Evolutionary conservation across 352 stramenopile species (phyloP).

Genomic region (Phytophthora colocasiae): DNA sequence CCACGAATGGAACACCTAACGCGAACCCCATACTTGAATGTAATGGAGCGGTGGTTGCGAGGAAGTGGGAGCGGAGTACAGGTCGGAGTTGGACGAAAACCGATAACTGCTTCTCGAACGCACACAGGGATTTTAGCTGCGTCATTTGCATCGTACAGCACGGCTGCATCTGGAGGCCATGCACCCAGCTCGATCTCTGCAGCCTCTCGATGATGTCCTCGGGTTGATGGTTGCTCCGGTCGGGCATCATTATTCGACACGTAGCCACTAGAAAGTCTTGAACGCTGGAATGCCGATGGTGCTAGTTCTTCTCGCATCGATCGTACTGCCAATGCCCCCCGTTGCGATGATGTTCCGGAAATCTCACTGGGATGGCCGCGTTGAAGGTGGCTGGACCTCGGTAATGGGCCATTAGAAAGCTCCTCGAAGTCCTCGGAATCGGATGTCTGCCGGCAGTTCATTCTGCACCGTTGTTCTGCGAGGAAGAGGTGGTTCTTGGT

Average conservation of each 20-base stretch:
- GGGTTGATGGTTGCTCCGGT: not conserved
- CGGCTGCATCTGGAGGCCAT: not conserved
- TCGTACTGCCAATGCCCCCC: too few relatives aligned
- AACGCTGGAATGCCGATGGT: too few relatives aligned
- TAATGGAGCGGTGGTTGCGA: too few relatives aligned
- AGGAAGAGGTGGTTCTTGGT: not conserved
- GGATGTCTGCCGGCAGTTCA: not conserved
- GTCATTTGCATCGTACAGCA: conserved; percentile 1
- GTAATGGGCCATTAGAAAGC: not conserved
- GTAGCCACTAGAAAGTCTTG: not conserved
- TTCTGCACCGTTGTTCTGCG: too few relatives aligned
- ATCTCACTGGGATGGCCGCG: too few relatives aligned
- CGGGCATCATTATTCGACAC: not conserved
- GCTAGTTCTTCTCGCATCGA: too few relatives aligned
- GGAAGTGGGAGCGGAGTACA: not conserved
- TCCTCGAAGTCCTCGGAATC: not conserved
- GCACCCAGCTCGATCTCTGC: not conserved
- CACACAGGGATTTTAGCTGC: not conserved
- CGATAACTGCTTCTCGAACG: not conserved
- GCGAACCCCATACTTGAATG: conserved; percentile 2
- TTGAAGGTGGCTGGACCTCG: not conserved
- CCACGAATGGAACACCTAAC: not conserved
- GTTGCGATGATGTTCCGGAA: too few relatives aligned
- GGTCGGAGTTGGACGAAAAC: not conserved
- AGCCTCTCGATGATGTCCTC: too few relatives aligned